These are phyloP conservation scores for Guadua angustifolia DNA, from an alignment of 176 grass and related monocot species.

Conservation along the genomic window DNA sequence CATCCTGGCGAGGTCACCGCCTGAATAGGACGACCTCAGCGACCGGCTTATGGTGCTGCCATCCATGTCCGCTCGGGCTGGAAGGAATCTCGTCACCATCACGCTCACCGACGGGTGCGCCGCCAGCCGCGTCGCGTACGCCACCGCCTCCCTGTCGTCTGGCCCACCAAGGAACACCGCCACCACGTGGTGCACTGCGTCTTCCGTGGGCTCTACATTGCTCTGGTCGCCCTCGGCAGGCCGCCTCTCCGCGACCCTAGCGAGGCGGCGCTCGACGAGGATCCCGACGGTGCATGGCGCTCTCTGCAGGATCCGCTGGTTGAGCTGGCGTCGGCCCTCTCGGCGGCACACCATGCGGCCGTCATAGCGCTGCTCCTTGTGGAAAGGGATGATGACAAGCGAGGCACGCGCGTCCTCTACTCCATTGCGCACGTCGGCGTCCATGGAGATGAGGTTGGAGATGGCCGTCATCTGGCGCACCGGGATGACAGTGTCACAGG, in stretches of 20 bases:
- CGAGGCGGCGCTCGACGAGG: constrained; percentile 60
- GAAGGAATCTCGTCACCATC: constrained; percentile 55
- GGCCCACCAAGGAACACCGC: constrained; percentile 68
- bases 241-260: neutral
- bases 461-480: constrained; percentile 58
- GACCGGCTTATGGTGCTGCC: too few species aligned
- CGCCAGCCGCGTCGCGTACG: constrained; percentile 53
- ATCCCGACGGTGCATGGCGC: constrained; percentile 71
- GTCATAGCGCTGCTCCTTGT: constrained; percentile 73
- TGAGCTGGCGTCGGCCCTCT: constrained; percentile 48
- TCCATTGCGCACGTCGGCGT: constrained; percentile 62
- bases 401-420: constrained; percentile 63
- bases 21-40: neutral
- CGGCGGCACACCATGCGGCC: constrained; percentile 61
- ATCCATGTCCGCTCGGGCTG: neutral
- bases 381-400: constrained; percentile 65
- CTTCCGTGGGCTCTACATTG: neutral
- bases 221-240: neutral
- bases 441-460: constrained; percentile 59
- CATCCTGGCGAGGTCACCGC: neutral
- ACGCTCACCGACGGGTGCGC: constrained; percentile 42
- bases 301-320: constrained; percentile 51
- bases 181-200: constrained; percentile 32
- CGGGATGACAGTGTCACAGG: constrained; percentile 18
- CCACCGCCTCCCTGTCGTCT: constrained; percentile 70